Base-by-base conservation (phyloP, 202 grass and related monocot species). In the Musa balbisiana region DNA sequence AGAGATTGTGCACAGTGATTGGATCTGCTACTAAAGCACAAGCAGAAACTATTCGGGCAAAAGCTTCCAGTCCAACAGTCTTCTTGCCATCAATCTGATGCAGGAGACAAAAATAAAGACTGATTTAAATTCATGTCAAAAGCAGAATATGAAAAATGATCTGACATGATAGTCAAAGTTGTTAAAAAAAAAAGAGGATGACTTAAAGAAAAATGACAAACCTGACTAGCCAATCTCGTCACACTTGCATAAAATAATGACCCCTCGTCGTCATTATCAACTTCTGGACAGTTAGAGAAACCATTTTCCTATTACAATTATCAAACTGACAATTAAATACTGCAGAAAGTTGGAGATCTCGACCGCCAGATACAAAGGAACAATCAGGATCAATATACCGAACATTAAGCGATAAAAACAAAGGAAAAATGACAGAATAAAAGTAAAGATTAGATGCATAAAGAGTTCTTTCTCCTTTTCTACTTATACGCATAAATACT, bases 181-280 rank as follows among this genome's bases (percentile, higher is more conserved):
- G 58, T 24, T 9, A 85, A 2, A 12, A 55, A 52, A 10, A 52
- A 85, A 50, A 21, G 12, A 26, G 52, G 12, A 51, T 24, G 14
- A 8, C 0, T 9, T 20, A 13, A 27, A 19, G 9, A 2, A 17
- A 1, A 23, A 21, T 43, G 62, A 85, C 80, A 81, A 78, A 98
- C 94, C 94, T 89, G 94, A 78, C 89, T 98, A 6, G 94, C 94
- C 85, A 85, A 89, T 77, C 86, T 87, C 3, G 94, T 93, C 10
- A 87, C 90, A 80, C 94, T 93, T 33, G 83, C 77, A 84, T 85
- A 85, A 88, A 98, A 98, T 74, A 98, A 84, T 33, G 94, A 97
- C 55, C 78, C 94, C 1, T 76, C 75, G 16, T 87, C 86, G 6
- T 92, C 92, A 21, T 93, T 90, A 82, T 91, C 93, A 88, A 65